A percentile compares a stretch with the other conserved stretches of the same genome.
Conservation (phyloP, 306 rosid genomes). For the Cicer judaicum region DNA sequence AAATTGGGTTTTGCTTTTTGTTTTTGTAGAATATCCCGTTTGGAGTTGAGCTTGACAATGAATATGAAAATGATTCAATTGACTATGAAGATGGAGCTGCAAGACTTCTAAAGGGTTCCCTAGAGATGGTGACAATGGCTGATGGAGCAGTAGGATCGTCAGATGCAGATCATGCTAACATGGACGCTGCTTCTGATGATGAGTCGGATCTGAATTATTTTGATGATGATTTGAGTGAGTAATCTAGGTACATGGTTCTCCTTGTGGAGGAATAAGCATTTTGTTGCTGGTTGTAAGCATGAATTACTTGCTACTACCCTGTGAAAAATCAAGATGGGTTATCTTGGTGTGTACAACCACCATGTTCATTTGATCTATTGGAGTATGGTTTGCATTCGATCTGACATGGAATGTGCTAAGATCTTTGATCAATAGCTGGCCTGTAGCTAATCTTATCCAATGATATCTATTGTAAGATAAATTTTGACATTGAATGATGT, state of each 20-base stretch:
- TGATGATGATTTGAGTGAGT: conserved; percentile 73
- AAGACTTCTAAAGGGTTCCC: conserved; percentile 60
- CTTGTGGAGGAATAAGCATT: conserved; percentile 30
- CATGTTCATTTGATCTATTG: conserved; percentile 28
- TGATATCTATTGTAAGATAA: conserved; percentile 39
- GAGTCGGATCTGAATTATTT: conserved; percentile 80
- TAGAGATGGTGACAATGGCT: conserved; percentile 56
- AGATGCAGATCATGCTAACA: conserved; percentile 54
- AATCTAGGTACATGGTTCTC: conserved; percentile 39
- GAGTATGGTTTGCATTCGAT: not conserved
- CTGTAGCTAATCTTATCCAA: conserved; percentile 18
- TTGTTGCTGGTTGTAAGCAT: not conserved
- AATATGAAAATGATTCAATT: conserved; percentile 67
- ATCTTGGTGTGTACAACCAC: not conserved
- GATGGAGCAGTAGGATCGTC: conserved; percentile 56
- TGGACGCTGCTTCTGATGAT: conserved; percentile 63
- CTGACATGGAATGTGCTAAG: not conserved
- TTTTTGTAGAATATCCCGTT: conserved; percentile 60
- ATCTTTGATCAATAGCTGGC: not conserved
- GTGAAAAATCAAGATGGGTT: conserved; percentile 35
- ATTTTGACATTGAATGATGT: conserved; percentile 23
- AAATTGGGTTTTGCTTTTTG: conserved; percentile 20
- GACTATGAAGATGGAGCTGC: conserved; percentile 67
- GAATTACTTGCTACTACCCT: conserved; percentile 17
- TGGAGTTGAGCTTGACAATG: conserved; percentile 67